A percentile compares a stretch with the other conserved stretches of the same genome.
phyloP scores from a whole-genome alignment of 176 grass and related monocot species.

The Ensete glaucum region DNA sequence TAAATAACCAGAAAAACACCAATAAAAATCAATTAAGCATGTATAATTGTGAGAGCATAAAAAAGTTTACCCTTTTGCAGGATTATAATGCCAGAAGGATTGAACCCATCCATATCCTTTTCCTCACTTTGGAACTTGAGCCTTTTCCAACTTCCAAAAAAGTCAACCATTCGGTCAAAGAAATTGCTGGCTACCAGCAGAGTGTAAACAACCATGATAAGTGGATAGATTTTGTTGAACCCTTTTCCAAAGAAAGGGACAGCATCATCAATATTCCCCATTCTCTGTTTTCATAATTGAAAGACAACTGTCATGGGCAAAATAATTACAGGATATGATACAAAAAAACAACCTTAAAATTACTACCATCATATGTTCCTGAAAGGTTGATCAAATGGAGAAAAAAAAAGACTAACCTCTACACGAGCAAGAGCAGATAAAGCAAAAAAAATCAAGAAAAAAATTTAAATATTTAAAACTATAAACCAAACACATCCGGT shows the following conservation, averaged over 20 bases:
- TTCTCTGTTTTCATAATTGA: slow-evolving; percentile 61
- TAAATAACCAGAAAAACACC: neutral
- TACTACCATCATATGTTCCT: neutral
- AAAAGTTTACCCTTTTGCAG: slow-evolving; percentile 75
- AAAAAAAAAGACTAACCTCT: too few relatives aligned
- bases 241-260: slow-evolving; percentile 99
- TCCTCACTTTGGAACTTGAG: slow-evolving; percentile 81
- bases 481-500: too few relatives aligned
- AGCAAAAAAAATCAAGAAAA: too few relatives aligned
- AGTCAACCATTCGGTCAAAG: slow-evolving; percentile 85
- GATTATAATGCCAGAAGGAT: slow-evolving; percentile 93
- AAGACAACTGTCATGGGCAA: slow-evolving; percentile 4
- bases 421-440: too few relatives aligned
- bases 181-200: slow-evolving; percentile 92
- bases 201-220: slow-evolving; percentile 98
- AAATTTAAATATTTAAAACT: too few relatives aligned
- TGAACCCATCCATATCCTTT: slow-evolving; percentile 78
- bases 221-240: slow-evolving; percentile 97
- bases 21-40: slow-evolving; percentile 8
- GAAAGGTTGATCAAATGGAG: neutral
- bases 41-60: neutral
- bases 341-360: neutral
- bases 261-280: slow-evolving; percentile 97
- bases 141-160: slow-evolving; percentile 93
- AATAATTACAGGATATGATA: slow-evolving; percentile 1